Conservation (phyloP, 106 monocot genomes). For the Dendrobium catenatum region DNA sequence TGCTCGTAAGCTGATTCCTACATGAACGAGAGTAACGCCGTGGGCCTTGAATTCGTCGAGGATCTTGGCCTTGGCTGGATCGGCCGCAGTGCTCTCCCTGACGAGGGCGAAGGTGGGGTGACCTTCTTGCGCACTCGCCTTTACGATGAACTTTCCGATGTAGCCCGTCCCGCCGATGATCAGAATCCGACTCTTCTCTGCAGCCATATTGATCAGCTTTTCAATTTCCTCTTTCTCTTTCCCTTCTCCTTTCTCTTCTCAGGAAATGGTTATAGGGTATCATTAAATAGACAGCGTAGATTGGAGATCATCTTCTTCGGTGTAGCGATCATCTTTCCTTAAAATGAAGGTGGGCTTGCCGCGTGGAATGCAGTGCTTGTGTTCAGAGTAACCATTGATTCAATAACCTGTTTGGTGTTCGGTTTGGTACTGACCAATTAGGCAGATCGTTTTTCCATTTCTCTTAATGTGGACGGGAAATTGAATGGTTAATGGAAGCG, state of each 20-base stretch:
- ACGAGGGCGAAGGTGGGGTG: slow-evolving; percentile 35
- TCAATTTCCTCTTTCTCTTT: neutral
- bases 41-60: slow-evolving; percentile 28
- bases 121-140: slow-evolving; percentile 21
- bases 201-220: slow-evolving; percentile 1
- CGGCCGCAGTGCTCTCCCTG: slow-evolving; percentile 21
- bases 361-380: too few species aligned
- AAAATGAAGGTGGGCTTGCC: too few species aligned
- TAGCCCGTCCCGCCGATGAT: slow-evolving; percentile 50
- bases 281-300: neutral
- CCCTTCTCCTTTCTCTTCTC: neutral
- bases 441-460: too few species aligned
- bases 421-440: too few species aligned
- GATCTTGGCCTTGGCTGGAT: slow-evolving; percentile 36
- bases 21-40: slow-evolving; percentile 10
- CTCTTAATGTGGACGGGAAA: too few species aligned
- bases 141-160: slow-evolving; percentile 32
- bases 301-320: too few species aligned
- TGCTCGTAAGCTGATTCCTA: neutral
- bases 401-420: too few species aligned
- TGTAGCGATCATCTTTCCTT: too few species aligned
- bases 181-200: slow-evolving; percentile 31
- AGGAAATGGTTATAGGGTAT: too few species aligned
- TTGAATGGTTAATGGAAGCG: too few species aligned
- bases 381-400: too few species aligned